Evolutionary conservation across 2,329 filamentous ascomycete genomes (phyloP), one percentile per base, ranked within the genome.

Genomic region (Chaetomiaceae sp.): DNA sequence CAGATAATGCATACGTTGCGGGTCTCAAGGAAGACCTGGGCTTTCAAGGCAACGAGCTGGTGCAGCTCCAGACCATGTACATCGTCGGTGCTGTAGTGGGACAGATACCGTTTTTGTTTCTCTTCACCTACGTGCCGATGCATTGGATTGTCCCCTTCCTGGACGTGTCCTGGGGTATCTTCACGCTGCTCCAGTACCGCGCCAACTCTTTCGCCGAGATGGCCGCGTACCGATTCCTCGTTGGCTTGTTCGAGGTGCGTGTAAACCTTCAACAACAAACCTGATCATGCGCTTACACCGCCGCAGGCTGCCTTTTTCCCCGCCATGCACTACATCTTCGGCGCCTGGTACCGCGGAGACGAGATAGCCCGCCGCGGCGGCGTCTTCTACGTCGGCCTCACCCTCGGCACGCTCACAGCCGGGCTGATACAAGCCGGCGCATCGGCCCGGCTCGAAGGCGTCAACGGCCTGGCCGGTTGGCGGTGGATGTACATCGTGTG

Each of bases 401-500:
- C 71, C 0, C 61, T 78, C 1, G 74, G 75, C 1, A 75, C 71
- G 0, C 58, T 78, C 3, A 78, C 74, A 0, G 72, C 73, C 1
- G 74, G 73, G 0, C 60, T 78, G 12, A 72, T 78, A 42, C 68
- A 71, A 52, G 65, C 68, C 2, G 70, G 66, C 0, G 65, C 70
- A 3, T 67, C 66, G 1, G 53, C 62, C 1, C 57, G 65, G 1
- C 61, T 73, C 0, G 62, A 73, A 29, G 71, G 68, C 1, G 62
- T 73, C 4, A 59, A 68, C 19, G 72, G 72, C 0, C 61, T 75
- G 0, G 34, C 34, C 1, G 73, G 71, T 0, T 75, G 72, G 71
- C 61, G 73, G n/a, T 79, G 75, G 76, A 74, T 79, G 64, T 79
- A 77, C 53, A 73, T 76, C 37, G 73, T 77, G 56, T 68, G 68